phyloP scores from a whole-genome alignment of 2,329 filamentous ascomycete species.

The Hymenotorrendiella dingleyae region DNA sequence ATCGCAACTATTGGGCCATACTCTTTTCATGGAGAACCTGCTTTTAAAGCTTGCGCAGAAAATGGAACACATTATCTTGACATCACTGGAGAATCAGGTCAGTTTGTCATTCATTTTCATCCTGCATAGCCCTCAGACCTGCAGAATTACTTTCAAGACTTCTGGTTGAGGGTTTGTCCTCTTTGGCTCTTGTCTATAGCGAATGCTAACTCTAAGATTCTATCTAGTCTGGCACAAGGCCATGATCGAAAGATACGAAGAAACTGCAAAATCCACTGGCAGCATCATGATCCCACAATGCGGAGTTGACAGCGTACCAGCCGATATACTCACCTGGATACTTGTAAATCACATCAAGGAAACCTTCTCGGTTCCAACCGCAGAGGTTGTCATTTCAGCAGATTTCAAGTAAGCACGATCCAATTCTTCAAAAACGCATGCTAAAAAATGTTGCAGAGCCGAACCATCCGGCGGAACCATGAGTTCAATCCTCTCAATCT shows the following conservation, averaged over 20 bases:
- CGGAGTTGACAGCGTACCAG: conserved; percentile 56
- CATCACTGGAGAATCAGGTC: conserved; percentile 57
- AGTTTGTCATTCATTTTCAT: too few species aligned
- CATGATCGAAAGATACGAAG: conserved; percentile 57
- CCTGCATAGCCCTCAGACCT: too few species aligned
- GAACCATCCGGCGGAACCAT: conserved; percentile 61
- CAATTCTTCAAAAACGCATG: background rate
- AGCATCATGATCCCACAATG: conserved; percentile 56
- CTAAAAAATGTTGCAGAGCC: conserved; percentile 32
- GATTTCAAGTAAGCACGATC: conserved; percentile 33
- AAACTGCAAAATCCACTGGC: conserved; percentile 45
- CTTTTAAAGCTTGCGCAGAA: conserved; percentile 56
- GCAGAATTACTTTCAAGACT: too few species aligned
- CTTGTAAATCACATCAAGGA: conserved; percentile 43
- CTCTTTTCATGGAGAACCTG: conserved; percentile 47
- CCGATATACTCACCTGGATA: conserved; percentile 53
- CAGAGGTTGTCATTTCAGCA: conserved; percentile 48
- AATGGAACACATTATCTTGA: conserved; percentile 60
- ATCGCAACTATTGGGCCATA: conserved; percentile 58
- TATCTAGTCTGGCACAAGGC: conserved; percentile 48
- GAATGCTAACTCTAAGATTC: too few species aligned
- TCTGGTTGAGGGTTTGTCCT: too few species aligned
- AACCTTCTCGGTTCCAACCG: conserved; percentile 42
- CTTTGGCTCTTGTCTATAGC: too few species aligned
- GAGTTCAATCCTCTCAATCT: conserved; percentile 55